Percentiles rank a stretch among this genome's conserved stretches.
Evolutionary conservation across 2,329 filamentous ascomycete species (phyloP).

Genomic region (Periglandula ipomoeae): DNA sequence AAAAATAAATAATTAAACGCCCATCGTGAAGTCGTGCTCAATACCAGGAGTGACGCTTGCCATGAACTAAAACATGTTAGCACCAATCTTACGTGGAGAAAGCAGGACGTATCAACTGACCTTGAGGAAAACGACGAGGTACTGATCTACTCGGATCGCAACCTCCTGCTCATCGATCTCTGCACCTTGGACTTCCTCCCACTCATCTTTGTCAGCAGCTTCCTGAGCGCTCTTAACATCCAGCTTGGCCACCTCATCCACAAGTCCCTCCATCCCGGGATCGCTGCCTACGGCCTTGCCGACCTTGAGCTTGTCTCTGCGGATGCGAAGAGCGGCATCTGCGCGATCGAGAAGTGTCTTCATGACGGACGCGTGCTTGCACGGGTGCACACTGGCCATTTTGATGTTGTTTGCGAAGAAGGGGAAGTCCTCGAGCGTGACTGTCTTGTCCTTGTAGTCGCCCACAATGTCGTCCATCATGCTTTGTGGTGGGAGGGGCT

Average conservation of each 20-base stretch:
- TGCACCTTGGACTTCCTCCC: conserved; percentile 54
- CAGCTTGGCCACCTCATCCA: conserved; percentile 66
- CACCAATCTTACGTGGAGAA: too few relatives aligned
- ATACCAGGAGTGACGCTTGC: conserved; percentile 91
- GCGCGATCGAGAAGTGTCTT: conserved; percentile 93
- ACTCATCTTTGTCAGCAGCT: conserved; percentile 47
- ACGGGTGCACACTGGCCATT: conserved; percentile 94
- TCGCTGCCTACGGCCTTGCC: conserved; percentile 38
- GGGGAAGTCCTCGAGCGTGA: conserved; percentile 94
- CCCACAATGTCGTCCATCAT: conserved; percentile 98
- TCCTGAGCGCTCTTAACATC: conserved; percentile 45
- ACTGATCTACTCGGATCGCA: conserved; percentile 80
- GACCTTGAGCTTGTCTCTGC: conserved; percentile 69
- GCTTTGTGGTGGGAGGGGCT: conserved; percentile 69
- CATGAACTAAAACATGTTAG: conserved; percentile 47
- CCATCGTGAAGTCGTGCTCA: conserved; percentile 97
- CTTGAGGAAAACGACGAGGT: conserved; percentile 80
- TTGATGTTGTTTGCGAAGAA: conserved; percentile 88
- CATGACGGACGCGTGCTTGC: conserved; percentile 97
- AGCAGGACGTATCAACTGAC: conserved; percentile 29
- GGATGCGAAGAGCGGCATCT: conserved; percentile 82
- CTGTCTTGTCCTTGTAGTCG: conserved; percentile 97
- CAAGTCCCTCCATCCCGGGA: conserved; percentile 71
- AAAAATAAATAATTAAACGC: conserved; percentile 53
- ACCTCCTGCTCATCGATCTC: conserved; percentile 62